phyloP scores from a whole-genome alignment of 2,329 filamentous ascomycete genomes.

The Penicillium sp. region DNA sequence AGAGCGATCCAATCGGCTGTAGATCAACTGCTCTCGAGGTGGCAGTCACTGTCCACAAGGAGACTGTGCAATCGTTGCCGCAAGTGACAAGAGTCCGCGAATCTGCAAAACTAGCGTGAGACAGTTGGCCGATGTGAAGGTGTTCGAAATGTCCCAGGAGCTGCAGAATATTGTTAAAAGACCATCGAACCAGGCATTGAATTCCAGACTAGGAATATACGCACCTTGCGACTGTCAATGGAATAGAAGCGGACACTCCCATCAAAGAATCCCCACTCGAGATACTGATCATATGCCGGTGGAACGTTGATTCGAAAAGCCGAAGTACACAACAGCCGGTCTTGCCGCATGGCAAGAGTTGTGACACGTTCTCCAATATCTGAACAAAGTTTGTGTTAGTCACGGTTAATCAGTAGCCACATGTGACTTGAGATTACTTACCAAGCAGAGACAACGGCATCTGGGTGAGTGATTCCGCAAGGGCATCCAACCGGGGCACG shows the following conservation, averaged over 20 bases:
- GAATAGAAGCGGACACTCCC: constrained; percentile 88
- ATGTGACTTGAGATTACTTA: constrained; percentile 30
- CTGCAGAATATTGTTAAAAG: constrained; percentile 18
- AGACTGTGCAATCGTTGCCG: constrained; percentile 85
- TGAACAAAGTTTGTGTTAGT: constrained; percentile 17
- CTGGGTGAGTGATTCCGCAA: constrained; percentile 67
- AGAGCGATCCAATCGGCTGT: constrained; percentile 70
- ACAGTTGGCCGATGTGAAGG: constrained; percentile 83
- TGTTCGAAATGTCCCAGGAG: constrained; percentile 87
- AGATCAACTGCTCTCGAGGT: constrained; percentile 69
- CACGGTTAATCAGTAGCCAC: not conserved
- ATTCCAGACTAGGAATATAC: not conserved
- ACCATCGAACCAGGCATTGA: not conserved
- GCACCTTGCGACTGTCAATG: constrained; percentile 69
- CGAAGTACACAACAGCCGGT: constrained; percentile 75
- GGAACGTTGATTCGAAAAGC: constrained; percentile 82
- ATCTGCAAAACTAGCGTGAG: constrained; percentile 76
- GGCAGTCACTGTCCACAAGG: constrained; percentile 68
- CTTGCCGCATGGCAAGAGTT: constrained; percentile 70
- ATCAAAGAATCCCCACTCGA: constrained; percentile 95
- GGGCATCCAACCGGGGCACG: constrained; percentile 66
- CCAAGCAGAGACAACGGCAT: constrained; percentile 72
- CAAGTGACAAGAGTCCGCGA: constrained; percentile 87
- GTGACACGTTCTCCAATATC: constrained; percentile 72
- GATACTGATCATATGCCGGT: constrained; percentile 78